Evolutionary conservation across 768 basidiomycete species (phyloP), one percentile per base, ranked within the genome.

Genomic region (Amyloporia xantha): DNA sequence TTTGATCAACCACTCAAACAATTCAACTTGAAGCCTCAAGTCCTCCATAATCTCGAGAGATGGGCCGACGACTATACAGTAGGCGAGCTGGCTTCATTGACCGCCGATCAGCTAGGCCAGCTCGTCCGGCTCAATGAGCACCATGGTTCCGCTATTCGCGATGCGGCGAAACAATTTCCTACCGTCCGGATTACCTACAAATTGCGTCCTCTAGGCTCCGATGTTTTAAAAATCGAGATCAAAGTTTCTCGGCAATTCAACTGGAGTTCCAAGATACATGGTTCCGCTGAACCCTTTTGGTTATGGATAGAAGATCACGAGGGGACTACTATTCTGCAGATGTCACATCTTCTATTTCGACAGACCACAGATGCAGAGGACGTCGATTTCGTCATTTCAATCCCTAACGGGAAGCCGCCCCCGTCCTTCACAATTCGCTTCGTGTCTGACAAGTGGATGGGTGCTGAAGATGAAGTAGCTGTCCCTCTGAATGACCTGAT

Each of bases 271-370:
- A 86, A 79, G 62, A 57, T 84, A 2, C 93, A 96, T 57, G 87
- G 86, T 0, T 71, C 69, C 10, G 70, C 72, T 1, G 91, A 98
- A 64, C 86, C 91, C 1, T 97, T 97, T 68, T 97, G 91, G 84
- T 65, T 99, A 25, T 98, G 96, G 96, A 70, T 96, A 2, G 93
- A 98, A 68, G 91, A 94, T 59, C 74, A 84, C 30, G 77, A 85
- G 27, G 85, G 82, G n/a, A 54, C 76, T n/a, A 76, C 76, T 30
- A 94, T 98, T 58, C 76, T 93, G 10, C 93, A 95, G 60, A 74
- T 86, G 46, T 71, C 82, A 0, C 82, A 86, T 58, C 67, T 94
- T 21, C 58, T 82, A 27, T 78, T 97, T 53, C 83, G 86, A 38
- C 77, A 80, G 53, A 73, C 76, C 15, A 88, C 86, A 1, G 68